phyloP scores from a whole-genome alignment of 2,329 filamentous ascomycete genomes.

The Stemphylium beticola region DNA sequence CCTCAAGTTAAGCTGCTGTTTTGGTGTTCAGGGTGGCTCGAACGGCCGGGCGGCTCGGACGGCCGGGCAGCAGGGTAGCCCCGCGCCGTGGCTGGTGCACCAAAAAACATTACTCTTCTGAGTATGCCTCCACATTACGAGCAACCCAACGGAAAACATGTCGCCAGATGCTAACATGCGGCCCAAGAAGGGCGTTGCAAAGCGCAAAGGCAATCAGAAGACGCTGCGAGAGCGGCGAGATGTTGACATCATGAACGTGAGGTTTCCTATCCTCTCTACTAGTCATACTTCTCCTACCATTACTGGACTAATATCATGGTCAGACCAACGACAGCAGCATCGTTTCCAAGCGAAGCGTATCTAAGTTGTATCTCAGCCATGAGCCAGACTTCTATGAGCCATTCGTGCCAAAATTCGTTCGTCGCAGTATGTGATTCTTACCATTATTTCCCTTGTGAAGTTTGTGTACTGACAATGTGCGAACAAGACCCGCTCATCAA shows the following conservation, averaged over 20 bases:
- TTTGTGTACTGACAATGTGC: not conserved
- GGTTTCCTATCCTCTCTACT: conserved; percentile 24
- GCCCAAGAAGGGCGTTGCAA: conserved; percentile 17
- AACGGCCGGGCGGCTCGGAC: too few species aligned
- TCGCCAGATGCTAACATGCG: conserved; percentile 16
- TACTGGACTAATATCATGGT: conserved; percentile 47
- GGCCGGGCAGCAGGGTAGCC: too few species aligned
- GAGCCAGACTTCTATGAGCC: conserved; percentile 85
- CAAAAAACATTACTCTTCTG: conserved; percentile 24
- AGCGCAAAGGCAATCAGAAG: conserved; percentile 22
- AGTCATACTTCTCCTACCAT: not conserved
- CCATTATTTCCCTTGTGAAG: not conserved
- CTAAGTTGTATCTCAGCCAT: conserved; percentile 78
- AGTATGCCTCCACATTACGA: conserved; percentile 3
- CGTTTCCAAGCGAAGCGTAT: conserved; percentile 90
- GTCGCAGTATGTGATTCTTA: conserved; percentile 57
- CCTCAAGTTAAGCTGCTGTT: too few species aligned
- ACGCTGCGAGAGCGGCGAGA: conserved; percentile 50
- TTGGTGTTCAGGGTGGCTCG: too few species aligned
- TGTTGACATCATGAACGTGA: conserved; percentile 63
- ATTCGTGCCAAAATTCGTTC: conserved; percentile 83
- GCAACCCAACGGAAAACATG: conserved; percentile 12
- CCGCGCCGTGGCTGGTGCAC: conserved; percentile 29
- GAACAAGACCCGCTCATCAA: conserved; percentile 79
- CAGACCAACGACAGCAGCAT: conserved; percentile 89